These are phyloP conservation scores for Yarrowia divulgata DNA, from an alignment of 805 yeast species.

Conservation along the genomic window DNA sequence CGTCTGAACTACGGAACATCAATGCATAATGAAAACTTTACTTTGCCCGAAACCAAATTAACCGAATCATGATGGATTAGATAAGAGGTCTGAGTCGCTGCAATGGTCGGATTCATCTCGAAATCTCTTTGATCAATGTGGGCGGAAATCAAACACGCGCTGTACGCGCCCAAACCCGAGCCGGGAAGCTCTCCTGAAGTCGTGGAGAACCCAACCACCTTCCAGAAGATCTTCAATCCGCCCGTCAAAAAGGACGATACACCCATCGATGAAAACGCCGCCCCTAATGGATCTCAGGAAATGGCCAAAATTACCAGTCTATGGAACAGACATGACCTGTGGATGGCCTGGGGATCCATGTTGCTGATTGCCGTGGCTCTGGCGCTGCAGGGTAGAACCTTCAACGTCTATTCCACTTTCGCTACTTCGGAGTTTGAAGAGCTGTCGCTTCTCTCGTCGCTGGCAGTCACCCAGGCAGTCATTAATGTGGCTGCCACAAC, in stretches of 20 bases:
- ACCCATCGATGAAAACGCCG: conserved; percentile 8
- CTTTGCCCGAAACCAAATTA: background rate
- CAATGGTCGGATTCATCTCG: too few species aligned
- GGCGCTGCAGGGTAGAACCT: conserved; percentile 21
- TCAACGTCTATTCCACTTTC: conserved; percentile 47
- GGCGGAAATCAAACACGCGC: conserved; percentile 1
- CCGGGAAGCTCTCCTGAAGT: background rate
- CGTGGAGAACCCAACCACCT: background rate
- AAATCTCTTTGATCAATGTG: background rate
- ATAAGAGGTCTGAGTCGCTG: background rate
- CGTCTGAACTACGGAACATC: background rate
- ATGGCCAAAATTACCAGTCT: conserved; percentile 29
- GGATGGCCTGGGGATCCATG: conserved; percentile 34
- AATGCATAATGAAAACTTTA: too few species aligned
- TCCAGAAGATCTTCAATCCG: conserved; percentile 19
- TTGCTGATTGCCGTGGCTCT: conserved; percentile 27
- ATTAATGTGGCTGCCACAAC: conserved; percentile 53
- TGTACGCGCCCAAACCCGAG: conserved; percentile 11
- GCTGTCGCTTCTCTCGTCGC: conserved; percentile 54
- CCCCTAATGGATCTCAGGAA: conserved; percentile 26
- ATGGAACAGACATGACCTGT: conserved; percentile 29
- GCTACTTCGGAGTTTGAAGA: conserved; percentile 54
- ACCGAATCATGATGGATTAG: background rate
- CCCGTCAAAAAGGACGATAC: background rate
- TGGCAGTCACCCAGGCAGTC: conserved; percentile 53